Percentiles rank a stretch among this genome's conserved stretches.
These are phyloP conservation scores for Vitrella brassicaformis DNA, from an alignment of 73 alveolate genomes.

Conservation along the genomic window DNA sequence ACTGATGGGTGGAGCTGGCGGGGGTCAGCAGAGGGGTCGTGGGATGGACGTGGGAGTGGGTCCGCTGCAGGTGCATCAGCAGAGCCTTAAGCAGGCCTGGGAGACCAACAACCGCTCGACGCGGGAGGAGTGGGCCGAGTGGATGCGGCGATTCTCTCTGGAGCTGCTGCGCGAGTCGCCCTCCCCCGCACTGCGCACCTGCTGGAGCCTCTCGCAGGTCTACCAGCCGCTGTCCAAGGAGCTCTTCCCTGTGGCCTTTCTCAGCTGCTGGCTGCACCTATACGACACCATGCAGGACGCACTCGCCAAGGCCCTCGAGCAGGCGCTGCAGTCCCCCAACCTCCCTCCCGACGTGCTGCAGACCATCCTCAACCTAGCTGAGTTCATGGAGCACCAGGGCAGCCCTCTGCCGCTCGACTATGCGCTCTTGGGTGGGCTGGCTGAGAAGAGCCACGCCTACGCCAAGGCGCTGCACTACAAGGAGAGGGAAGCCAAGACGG, in stretches of 20 bases:
- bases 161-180: slow-evolving; percentile 69
- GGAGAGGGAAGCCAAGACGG: slow-evolving; percentile 80
- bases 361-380: slow-evolving; percentile 83
- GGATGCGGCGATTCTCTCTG: slow-evolving; percentile 75
- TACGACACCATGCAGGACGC: slow-evolving; percentile 55
- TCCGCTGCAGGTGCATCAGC: background rate
- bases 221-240: slow-evolving; percentile 74
- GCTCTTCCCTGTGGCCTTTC: slow-evolving; percentile 76
- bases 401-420: slow-evolving; percentile 43
- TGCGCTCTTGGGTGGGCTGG: slow-evolving; percentile 74
- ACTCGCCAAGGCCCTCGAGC: slow-evolving; percentile 49
- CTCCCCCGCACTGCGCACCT: slow-evolving; percentile 64
- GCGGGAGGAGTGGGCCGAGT: slow-evolving; percentile 86
- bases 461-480: slow-evolving; percentile 90
- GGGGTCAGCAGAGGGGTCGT: too few species aligned
- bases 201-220: slow-evolving; percentile 69
- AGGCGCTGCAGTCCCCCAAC: slow-evolving; percentile 49
- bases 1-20: too few species aligned
- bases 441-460: slow-evolving; percentile 89
- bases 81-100: slow-evolving; percentile 23
- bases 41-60: too few species aligned
- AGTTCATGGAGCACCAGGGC: slow-evolving; percentile 89
- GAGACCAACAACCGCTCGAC: slow-evolving; percentile 59
- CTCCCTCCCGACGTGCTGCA: slow-evolving; percentile 69
- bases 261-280: slow-evolving; percentile 72